These are phyloP conservation scores for Anethum foeniculum DNA, from an alignment of 140 eudicot species.

Conservation along the genomic window DNA sequence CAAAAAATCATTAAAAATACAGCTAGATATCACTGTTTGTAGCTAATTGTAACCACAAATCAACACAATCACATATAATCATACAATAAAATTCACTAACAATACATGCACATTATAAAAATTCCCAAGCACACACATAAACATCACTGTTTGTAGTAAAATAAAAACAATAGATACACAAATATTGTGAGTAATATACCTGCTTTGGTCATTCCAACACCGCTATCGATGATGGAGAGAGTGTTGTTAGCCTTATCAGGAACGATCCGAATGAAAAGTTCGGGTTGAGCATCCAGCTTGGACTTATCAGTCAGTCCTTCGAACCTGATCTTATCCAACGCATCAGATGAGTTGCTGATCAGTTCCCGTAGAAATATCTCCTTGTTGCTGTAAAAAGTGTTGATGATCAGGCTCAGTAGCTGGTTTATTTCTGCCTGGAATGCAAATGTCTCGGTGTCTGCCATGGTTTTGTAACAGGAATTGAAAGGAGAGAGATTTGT, in stretches of 20 bases:
- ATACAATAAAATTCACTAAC: neutral
- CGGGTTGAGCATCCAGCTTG: conserved; percentile 31
- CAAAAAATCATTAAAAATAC: no score
- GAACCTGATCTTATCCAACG: conserved; percentile 14
- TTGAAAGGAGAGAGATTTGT: neutral
- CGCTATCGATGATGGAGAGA: conserved; percentile 31
- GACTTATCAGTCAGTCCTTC: conserved; percentile 29
- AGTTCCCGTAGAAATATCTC: conserved; percentile 2
- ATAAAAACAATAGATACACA: no score
- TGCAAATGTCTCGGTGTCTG: neutral
- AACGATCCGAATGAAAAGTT: conserved; percentile 27
- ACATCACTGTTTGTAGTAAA: neutral
- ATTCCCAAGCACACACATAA: neutral
- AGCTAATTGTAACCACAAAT: neutral
- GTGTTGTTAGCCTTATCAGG: conserved; percentile 30
- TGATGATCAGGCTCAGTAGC: neutral
- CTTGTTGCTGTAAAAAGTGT: conserved; percentile 13
- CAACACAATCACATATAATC: neutral
- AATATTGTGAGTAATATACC: neutral
- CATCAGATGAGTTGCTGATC: conserved; percentile 9
- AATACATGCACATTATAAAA: neutral
- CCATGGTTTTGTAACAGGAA: neutral
- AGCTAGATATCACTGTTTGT: no score
- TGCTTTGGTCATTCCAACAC: conserved; percentile 31
- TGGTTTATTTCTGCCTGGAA: conserved; percentile 11